These are phyloP conservation scores for Naganishia vaughanmartiniae DNA, from an alignment of 768 basidiomycete species.

Conservation along the genomic window DNA sequence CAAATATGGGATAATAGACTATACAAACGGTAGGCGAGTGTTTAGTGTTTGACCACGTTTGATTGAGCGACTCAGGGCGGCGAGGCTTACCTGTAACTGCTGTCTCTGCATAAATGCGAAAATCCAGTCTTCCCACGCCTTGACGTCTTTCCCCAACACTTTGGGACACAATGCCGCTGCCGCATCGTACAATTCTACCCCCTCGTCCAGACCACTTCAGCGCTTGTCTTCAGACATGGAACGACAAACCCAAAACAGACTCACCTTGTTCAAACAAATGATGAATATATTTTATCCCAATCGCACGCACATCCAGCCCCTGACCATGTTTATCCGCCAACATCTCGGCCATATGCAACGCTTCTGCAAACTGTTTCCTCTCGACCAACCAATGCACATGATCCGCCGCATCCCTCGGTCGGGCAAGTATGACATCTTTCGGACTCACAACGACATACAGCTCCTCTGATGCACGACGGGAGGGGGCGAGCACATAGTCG, in stretches of 20 bases:
- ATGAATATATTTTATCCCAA: conserved; percentile 82
- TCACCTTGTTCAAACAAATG: conserved; percentile 77
- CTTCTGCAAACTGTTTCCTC: conserved; percentile 79
- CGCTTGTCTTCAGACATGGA: not conserved
- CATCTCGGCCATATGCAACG: conserved; percentile 73
- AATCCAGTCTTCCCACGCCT: conserved; percentile 94
- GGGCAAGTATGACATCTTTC: conserved; percentile 79
- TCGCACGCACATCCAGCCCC: conserved; percentile 54
- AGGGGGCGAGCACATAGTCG: conserved; percentile 74
- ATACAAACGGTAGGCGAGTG: not conserved
- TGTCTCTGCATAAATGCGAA: conserved; percentile 79
- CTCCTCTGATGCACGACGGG: conserved; percentile 53
- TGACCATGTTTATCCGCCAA: conserved; percentile 57
- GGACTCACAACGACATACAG: conserved; percentile 84
- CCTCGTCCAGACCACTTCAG: not conserved
- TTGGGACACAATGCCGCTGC: conserved; percentile 81
- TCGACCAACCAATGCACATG: conserved; percentile 92
- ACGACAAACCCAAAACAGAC: conserved; percentile 32
- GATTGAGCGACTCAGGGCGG: not conserved
- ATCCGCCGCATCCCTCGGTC: conserved; percentile 79
- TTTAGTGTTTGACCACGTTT: conserved; percentile 3
- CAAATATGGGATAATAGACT: conserved; percentile 85
- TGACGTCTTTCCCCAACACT: conserved; percentile 74
- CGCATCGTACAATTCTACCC: conserved; percentile 64
- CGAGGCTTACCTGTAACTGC: conserved; percentile 66